phyloP scores from a whole-genome alignment of 495 filamentous ascomycete genomes.

The Podospora fimiseda region DNA sequence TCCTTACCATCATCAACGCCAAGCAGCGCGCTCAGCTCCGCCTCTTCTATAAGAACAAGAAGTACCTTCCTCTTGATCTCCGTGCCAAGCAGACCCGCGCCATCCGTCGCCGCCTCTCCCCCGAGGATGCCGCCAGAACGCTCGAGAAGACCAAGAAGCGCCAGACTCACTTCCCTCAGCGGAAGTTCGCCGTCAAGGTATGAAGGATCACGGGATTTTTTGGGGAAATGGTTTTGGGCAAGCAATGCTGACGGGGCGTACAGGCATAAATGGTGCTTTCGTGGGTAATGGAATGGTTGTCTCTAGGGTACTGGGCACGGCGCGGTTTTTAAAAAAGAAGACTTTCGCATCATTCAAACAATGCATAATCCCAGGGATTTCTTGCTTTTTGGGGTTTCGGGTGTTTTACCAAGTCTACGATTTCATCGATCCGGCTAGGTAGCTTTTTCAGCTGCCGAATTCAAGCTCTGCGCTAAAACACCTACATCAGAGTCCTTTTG shows the following conservation, averaged over 20 bases:
- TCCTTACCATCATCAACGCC: constrained; percentile 98
- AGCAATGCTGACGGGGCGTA: constrained; percentile 18
- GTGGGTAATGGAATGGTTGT: constrained; percentile 26
- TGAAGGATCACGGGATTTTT: constrained; percentile 8
- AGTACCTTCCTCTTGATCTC: constrained; percentile 95
- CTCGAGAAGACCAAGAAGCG: constrained; percentile 94
- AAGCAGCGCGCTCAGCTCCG: constrained; percentile 97
- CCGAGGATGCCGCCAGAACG: constrained; percentile 72
- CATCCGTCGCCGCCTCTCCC: constrained; percentile 84
- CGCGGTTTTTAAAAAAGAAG: constrained; percentile 28
- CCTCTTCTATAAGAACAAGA: constrained; percentile 99
- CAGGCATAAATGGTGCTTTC: constrained; percentile 24
- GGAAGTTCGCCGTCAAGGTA: constrained; percentile 99
- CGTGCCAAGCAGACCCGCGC: constrained; percentile 94
- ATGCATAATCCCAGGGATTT: constrained; percentile 33
- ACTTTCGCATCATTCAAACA: constrained; percentile 28
- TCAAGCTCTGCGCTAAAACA: constrained; percentile 27
- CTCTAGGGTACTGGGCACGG: constrained; percentile 26
- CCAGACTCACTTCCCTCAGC: constrained; percentile 89
- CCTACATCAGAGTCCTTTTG: constrained; percentile 9
- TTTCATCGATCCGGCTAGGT: constrained; percentile 30
- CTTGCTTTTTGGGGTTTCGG: constrained; percentile 31
- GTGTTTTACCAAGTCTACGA: constrained; percentile 33
- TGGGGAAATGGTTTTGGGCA: not conserved
- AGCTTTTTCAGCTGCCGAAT: constrained; percentile 31